Evolutionary conservation across 1,284 basidiomycete genomes (phyloP).

Genomic region (Cryptococcus sp.): DNA sequence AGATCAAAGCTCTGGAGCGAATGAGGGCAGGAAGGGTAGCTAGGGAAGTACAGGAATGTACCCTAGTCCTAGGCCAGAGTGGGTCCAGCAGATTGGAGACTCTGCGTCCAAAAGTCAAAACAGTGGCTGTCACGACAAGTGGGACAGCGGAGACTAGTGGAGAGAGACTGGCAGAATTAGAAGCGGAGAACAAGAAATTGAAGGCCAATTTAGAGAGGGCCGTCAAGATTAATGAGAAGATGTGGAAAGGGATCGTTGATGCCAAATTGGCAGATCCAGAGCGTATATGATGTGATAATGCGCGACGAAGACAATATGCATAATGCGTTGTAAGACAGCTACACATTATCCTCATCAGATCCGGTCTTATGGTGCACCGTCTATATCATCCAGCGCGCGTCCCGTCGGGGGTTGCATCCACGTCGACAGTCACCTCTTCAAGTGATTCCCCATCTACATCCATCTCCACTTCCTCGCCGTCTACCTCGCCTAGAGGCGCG

Average conservation of each 20-base stretch:
- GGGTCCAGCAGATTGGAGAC: conserved; percentile 7
- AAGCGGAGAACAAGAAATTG: conserved; percentile 63
- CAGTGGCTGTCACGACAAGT: neutral
- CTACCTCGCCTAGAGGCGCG: neutral
- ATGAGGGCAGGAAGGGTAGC: conserved; percentile 35
- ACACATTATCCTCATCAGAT: too few relatives aligned
- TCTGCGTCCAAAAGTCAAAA: conserved; percentile 2
- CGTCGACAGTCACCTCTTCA: too few relatives aligned
- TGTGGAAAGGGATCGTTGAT: conserved; percentile 72
- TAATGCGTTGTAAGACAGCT: neutral
- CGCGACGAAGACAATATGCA: neutral
- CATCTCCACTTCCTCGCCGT: too few relatives aligned
- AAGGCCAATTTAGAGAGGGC: conserved; percentile 69
- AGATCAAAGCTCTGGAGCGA: conserved; percentile 44
- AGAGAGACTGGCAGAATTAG: conserved; percentile 56
- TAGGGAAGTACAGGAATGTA: conserved; percentile 32
- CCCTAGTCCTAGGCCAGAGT: conserved; percentile 20
- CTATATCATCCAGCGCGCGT: too few relatives aligned
- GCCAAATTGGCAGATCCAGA: conserved; percentile 16
- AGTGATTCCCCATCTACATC: too few relatives aligned
- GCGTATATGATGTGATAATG: too few relatives aligned
- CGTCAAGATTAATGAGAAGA: conserved; percentile 76
- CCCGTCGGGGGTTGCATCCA: neutral
- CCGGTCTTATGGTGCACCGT: too few relatives aligned
- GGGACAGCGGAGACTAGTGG: neutral